These are phyloP conservation scores for Chaetomium fimeti DNA, from an alignment of 495 filamentous ascomycete species.

Conservation along the genomic window DNA sequence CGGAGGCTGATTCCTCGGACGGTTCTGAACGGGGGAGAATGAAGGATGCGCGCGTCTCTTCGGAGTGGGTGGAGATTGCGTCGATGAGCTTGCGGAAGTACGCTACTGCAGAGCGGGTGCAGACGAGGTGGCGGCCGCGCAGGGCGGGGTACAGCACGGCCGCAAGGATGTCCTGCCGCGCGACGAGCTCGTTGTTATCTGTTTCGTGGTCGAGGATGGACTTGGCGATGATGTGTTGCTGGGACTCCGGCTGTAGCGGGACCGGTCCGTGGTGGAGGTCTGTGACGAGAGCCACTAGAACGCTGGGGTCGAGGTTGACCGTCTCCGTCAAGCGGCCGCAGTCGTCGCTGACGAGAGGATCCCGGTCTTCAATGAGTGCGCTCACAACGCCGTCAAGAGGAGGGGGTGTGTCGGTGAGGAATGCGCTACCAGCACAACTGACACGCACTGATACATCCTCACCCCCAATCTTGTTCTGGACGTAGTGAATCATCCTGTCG, in stretches of 20 bases:
- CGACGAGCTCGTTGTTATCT: conserved; percentile 32
- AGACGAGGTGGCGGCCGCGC: conserved; percentile 38
- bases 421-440: conserved; percentile 31
- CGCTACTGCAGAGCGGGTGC: conserved; percentile 37
- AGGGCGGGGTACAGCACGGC: conserved; percentile 41
- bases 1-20: not conserved
- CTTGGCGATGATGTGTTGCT: conserved; percentile 38
- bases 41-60: conserved; percentile 37
- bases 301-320: conserved; percentile 45
- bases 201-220: conserved; percentile 39
- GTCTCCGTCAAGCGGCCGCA: conserved; percentile 34
- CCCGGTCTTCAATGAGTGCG: conserved; percentile 28
- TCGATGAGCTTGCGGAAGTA: conserved; percentile 43
- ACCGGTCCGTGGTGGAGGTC: conserved; percentile 43
- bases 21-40: conserved; percentile 29
- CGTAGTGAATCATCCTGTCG: conserved; percentile 30
- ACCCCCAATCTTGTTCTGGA: conserved; percentile 27
- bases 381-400: conserved; percentile 24
- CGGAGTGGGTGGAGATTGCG: conserved; percentile 41
- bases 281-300: conserved; percentile 40
- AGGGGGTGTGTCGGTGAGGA: conserved; percentile 26
- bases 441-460: conserved; percentile 28
- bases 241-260: conserved; percentile 30
- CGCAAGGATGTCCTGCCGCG: conserved; percentile 36
- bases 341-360: conserved; percentile 28